Evolutionary conservation across 768 basidiomycete genomes (phyloP).

Genomic region (Suillus paluster): DNA sequence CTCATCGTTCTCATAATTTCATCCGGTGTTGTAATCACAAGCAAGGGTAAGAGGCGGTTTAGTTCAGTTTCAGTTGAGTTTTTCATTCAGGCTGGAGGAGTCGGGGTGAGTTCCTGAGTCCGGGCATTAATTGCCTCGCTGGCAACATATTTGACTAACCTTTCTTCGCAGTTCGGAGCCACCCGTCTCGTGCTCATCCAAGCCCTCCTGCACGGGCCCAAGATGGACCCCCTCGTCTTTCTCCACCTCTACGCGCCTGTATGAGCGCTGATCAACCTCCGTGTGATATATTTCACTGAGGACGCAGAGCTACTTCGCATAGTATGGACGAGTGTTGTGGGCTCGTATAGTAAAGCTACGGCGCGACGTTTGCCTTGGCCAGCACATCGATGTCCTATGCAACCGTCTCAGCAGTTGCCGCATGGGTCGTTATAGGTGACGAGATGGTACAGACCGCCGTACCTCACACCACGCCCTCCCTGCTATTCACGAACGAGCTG

Average conservation of each 20-base stretch:
- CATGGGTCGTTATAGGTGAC: neutral
- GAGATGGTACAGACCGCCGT: neutral
- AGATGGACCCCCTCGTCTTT: slow-evolving; percentile 97
- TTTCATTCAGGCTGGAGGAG: slow-evolving; percentile 83
- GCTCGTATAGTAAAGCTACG: slow-evolving; percentile 18
- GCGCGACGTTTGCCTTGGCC: neutral
- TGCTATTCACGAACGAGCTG: too few relatives aligned
- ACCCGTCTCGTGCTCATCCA: slow-evolving; percentile 96
- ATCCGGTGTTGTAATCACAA: slow-evolving; percentile 85
- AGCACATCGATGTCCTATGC: neutral
- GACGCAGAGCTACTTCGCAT: slow-evolving; percentile 79
- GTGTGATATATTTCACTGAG: slow-evolving; percentile 91
- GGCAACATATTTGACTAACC: neutral
- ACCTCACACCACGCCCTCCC: slow-evolving; percentile 53
- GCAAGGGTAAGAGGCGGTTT: slow-evolving; percentile 87
- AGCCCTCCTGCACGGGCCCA: slow-evolving; percentile 89
- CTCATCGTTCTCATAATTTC: slow-evolving; percentile 92
- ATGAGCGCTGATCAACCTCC: slow-evolving; percentile 91
- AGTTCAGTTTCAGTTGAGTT: slow-evolving; percentile 83
- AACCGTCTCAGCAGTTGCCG: neutral
- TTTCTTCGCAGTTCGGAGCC: slow-evolving; percentile 78
- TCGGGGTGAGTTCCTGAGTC: slow-evolving; percentile 57
- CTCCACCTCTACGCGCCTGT: too few relatives aligned
- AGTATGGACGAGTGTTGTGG: slow-evolving; percentile 13
- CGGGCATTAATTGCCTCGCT: slow-evolving; percentile 1